These are phyloP conservation scores for Fusarium globosum DNA, from an alignment of 2,329 filamentous ascomycete genomes.

Conservation along the genomic window DNA sequence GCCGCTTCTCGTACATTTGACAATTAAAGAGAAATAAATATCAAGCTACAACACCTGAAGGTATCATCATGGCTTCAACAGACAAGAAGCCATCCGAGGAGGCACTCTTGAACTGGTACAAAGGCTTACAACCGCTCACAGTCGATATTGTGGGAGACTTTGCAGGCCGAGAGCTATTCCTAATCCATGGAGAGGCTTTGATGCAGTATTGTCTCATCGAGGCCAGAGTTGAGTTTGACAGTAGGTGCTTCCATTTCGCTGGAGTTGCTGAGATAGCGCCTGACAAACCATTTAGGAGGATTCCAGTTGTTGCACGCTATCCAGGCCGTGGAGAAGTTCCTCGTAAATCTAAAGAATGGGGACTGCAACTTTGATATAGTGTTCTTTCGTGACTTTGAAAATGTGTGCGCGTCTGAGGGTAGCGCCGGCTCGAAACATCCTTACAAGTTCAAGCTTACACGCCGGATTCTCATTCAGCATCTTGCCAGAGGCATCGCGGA, in stretches of 20 bases:
- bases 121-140: background rate
- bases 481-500: background rate
- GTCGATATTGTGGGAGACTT: background rate
- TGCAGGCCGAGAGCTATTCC: background rate
- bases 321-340: background rate
- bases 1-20: background rate
- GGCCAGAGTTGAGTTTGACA: background rate
- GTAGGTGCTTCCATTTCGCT: background rate
- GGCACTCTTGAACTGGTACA: background rate
- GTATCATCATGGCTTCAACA: background rate
- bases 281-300: background rate
- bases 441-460: background rate
- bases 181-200: background rate
- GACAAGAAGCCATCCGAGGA: background rate
- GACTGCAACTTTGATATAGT: background rate
- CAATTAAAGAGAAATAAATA: accelerated
- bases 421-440: background rate
- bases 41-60: background rate
- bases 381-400: background rate
- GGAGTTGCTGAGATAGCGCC: background rate
- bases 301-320: background rate
- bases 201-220: background rate
- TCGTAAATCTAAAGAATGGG: background rate
- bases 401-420: background rate
- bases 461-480: background rate